Evolutionary conservation across 768 basidiomycete species (phyloP), one percentile per base, ranked within the genome.

Genomic region (Harrya chromipes): DNA sequence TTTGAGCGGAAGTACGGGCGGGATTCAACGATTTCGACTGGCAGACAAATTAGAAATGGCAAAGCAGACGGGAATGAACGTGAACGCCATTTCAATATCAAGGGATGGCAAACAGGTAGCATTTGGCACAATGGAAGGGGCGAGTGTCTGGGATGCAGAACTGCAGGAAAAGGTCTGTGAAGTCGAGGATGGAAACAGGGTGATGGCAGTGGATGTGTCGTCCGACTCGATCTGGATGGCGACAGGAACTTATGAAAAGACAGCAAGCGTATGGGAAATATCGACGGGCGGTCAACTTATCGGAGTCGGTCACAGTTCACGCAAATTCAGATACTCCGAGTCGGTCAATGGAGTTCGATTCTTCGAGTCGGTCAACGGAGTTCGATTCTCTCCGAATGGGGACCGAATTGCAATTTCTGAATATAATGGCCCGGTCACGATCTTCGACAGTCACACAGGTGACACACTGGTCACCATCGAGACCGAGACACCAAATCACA

Each of bases 341-440:
- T n/a, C n/a, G n/a, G n/a, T n/a, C n/a, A n/a, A n/a, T n/a, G n/a
- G n/a, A n/a, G n/a, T n/a, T n/a, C n/a, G n/a, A n/a, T n/a, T n/a
- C n/a, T n/a, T n/a, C n/a, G n/a, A n/a, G n/a, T 23, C 23, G 23
- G 23, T 6, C 6, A 23, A 23, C 23, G 23, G 50, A 2, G 8
- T 52, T 33, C 42, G 14, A 8, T 46, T 54, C 24, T 52, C 44
- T 21, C 50, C 50, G 1, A n/a, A 33, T 14, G 50, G 35, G 16
- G 6, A 33, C 2, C 17, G 11, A 1, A 10, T 54, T 9, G 44
- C 50, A 4, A 52, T 49, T n/a, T 33, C 21, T 31, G 23, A 23
- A n/a, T n/a, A 23, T 16, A 2, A 4, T 6, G 31, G 29, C 16
- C 14, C 37, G 12, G 12, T 52, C 16, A 3, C 23, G 36, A 29